phyloP scores from a whole-genome alignment of 129 eudicot genomes.

The Tagetes patula region DNA sequence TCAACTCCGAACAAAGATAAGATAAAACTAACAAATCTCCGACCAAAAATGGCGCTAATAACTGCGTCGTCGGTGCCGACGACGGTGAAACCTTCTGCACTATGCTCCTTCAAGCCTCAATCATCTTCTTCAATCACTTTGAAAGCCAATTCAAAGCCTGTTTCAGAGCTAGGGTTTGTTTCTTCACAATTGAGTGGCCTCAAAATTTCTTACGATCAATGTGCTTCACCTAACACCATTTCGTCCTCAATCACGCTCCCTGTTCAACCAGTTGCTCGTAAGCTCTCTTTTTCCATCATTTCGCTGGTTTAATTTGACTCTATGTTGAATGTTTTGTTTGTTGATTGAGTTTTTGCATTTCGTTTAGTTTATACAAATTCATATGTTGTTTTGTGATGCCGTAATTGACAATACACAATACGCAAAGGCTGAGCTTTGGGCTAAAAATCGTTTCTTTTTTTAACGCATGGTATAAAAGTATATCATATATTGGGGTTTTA shows the following conservation, averaged over 20 bases:
- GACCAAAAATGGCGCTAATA: conserved; percentile 39
- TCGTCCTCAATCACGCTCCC: conserved; percentile 52
- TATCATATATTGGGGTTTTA: too few relatives aligned
- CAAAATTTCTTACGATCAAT: conserved; percentile 42
- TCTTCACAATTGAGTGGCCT: conserved; percentile 75
- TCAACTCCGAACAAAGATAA: conserved; percentile 26
- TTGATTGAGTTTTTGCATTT: conserved; percentile 5
- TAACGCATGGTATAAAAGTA: too few relatives aligned
- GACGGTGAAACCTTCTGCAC: conserved; percentile 24
- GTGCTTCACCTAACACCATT: conserved; percentile 33
- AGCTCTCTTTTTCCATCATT: conserved; percentile 19
- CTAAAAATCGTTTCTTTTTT: too few relatives aligned
- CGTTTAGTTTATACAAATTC: too few relatives aligned
- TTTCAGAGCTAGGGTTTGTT: conserved; percentile 59
- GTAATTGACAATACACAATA: neutral
- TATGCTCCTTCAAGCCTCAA: conserved; percentile 31
- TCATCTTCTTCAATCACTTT: conserved; percentile 17
- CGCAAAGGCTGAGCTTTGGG: too few relatives aligned
- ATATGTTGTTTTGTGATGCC: neutral
- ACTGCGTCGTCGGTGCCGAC: conserved; percentile 31
- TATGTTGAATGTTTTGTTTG: neutral
- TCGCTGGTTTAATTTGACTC: too few relatives aligned
- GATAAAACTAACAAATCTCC: neutral
- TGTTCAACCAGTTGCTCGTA: conserved; percentile 82
- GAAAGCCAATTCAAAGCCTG: conserved; percentile 23